A percentile compares a stretch with the other conserved stretches of the same genome.
Evolutionary conservation across 352 stramenopile species (phyloP).

Genomic region (Pythium sukuiense): DNA sequence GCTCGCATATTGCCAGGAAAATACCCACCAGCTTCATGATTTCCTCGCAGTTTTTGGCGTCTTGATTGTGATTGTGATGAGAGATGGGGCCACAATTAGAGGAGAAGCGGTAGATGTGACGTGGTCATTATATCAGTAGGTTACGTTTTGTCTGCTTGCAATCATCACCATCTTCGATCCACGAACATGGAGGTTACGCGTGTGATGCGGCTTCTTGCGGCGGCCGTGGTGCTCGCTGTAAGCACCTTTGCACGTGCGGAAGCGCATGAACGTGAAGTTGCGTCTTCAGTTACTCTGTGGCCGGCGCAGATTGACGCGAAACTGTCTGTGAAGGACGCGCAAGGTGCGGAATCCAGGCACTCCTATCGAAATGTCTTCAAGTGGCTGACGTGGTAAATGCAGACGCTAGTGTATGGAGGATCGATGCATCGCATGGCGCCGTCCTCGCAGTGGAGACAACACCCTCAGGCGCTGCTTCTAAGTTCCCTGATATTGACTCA

Average conservation of each 20-base stretch:
- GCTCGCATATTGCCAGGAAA: neutral
- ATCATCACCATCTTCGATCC: slow-evolving; percentile 1
- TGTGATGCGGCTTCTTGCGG: neutral
- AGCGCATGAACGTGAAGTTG: neutral
- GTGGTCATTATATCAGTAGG: neutral
- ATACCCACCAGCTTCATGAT: slow-evolving; percentile 29
- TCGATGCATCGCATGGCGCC: neutral
- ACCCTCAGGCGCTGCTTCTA: neutral
- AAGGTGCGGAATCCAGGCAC: slow-evolving; percentile 3
- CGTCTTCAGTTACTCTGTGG: slow-evolving; percentile 5
- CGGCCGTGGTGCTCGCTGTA: neutral
- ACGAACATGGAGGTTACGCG: neutral
- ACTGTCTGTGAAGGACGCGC: slow-evolving; percentile 4
- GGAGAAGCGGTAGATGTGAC: neutral
- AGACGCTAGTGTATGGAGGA: slow-evolving; percentile 1
- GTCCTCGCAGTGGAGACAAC: slow-evolving; percentile 10
- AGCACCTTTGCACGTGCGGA: neutral
- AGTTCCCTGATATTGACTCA: neutral
- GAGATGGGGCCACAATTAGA: neutral
- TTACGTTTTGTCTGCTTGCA: neutral
- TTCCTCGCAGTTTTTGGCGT: neutral
- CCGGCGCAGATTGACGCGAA: slow-evolving; percentile 9
- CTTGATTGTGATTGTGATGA: neutral
- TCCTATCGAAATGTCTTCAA: neutral
- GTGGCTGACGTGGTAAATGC: neutral